phyloP scores from a whole-genome alignment of 1,284 basidiomycete genomes.

The Irpex sp. region DNA sequence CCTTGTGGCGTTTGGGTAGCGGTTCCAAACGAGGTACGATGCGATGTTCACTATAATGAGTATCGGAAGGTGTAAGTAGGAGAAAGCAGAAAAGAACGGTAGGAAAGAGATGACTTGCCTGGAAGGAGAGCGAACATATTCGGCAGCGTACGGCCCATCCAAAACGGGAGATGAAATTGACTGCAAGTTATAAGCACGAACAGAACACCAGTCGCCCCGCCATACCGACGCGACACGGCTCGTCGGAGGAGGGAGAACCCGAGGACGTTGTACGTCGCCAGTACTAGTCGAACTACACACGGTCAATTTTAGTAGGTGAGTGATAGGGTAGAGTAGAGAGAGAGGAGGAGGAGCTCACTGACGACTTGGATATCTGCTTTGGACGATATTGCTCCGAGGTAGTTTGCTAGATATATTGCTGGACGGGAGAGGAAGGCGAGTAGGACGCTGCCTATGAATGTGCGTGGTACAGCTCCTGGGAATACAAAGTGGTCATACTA shows the following conservation, averaged over 20 bases:
- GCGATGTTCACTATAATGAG: conserved; percentile 58
- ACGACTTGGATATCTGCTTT: conserved; percentile 64
- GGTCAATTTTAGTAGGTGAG: neutral
- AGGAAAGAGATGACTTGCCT: conserved; percentile 43
- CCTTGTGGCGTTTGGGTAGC: conserved; percentile 37
- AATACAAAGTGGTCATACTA: conserved; percentile 92
- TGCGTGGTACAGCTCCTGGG: conserved; percentile 87
- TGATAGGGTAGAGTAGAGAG: neutral
- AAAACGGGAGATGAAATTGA: conserved; percentile 93
- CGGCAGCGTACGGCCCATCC: conserved; percentile 89
- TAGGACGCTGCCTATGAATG: conserved; percentile 73
- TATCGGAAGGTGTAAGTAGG: neutral
- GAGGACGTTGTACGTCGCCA: conserved; percentile 67
- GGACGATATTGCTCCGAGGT: conserved; percentile 40
- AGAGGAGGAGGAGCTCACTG: conserved; percentile 37
- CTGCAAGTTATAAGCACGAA: conserved; percentile 70
- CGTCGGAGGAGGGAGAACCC: conserved; percentile 64
- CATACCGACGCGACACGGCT: conserved; percentile 63
- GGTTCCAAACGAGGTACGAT: conserved; percentile 49
- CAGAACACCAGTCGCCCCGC: conserved; percentile 50
- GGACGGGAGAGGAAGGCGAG: conserved; percentile 54
- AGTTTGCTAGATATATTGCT: conserved; percentile 37
- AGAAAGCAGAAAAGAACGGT: neutral
- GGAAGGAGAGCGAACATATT: conserved; percentile 90
- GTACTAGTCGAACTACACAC: conserved; percentile 65